Percentiles rank a stretch among this genome's conserved stretches.
Conservation (phyloP, 352 stramenopile genomes). For the Globisporangium polare region DNA sequence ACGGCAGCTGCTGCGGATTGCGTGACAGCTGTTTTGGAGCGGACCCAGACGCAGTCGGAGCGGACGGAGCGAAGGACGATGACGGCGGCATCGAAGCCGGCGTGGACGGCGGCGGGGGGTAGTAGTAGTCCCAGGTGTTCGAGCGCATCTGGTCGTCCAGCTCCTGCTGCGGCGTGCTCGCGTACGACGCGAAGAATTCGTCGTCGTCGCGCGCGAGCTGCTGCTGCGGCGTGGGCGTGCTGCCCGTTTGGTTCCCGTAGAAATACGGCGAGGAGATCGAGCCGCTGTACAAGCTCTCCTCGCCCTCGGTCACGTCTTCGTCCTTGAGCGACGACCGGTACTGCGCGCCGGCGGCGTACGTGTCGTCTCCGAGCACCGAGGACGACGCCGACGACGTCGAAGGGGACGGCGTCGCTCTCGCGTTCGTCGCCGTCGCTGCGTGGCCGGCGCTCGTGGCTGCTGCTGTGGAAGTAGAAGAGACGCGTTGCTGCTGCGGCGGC, state of each 20-base stretch:
- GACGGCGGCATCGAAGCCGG: neutral
- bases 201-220: slow-evolving; percentile 36
- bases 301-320: slow-evolving; percentile 16
- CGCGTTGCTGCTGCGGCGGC: slow-evolving; percentile 1
- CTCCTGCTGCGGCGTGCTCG: slow-evolving; percentile 25
- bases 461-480: neutral
- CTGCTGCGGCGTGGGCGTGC: slow-evolving; percentile 10
- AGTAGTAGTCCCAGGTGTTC: slow-evolving; percentile 45
- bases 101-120: slow-evolving; percentile 14
- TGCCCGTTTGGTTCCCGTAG: slow-evolving; percentile 13
- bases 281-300: slow-evolving; percentile 17
- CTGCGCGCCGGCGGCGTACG: neutral
- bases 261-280: slow-evolving; percentile 20
- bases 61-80: neutral
- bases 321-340: slow-evolving; percentile 16
- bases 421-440: neutral
- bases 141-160: slow-evolving; percentile 23
- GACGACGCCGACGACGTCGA: slow-evolving; percentile 13
- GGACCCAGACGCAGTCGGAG: neutral
- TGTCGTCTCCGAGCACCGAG: slow-evolving; percentile 8
- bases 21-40: slow-evolving; percentile 9
- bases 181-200: slow-evolving; percentile 47
- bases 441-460: neutral
- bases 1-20: slow-evolving; percentile 16
- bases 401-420: slow-evolving; percentile 6